A percentile compares a stretch with the other conserved stretches of the same genome.
These are phyloP conservation scores for Neoconidiobolus thromboides DNA, from an alignment of 371 early-diverging fungal genomes.

Conservation along the genomic window DNA sequence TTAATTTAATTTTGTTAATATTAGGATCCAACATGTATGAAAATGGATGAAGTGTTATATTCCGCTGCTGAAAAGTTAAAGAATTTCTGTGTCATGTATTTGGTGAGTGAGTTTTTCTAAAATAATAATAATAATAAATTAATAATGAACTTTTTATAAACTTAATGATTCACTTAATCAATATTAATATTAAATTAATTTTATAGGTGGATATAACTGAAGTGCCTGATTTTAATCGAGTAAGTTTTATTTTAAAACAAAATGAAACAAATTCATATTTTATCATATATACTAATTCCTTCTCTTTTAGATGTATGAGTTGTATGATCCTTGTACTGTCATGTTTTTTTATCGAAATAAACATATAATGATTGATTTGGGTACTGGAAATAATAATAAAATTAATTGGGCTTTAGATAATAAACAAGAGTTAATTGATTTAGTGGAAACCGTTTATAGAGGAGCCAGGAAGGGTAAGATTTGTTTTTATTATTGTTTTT, in stretches of 20 bases:
- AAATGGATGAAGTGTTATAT: slow-evolving; percentile 90
- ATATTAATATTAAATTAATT: neutral
- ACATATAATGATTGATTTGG: slow-evolving; percentile 95
- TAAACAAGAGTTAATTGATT: slow-evolving; percentile 73
- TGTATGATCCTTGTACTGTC: slow-evolving; percentile 90
- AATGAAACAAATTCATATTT: neutral
- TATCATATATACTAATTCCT: neutral
- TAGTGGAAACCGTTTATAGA: slow-evolving; percentile 77
- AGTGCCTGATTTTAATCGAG: slow-evolving; percentile 81
- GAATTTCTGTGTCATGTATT: slow-evolving; percentile 91
- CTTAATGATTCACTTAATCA: neutral
- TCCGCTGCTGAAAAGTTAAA: slow-evolving; percentile 85
- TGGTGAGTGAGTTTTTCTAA: slow-evolving; percentile 24
- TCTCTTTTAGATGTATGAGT: slow-evolving; percentile 63
- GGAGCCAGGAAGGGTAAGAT: slow-evolving; percentile 76
- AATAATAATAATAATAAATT: too few species aligned
- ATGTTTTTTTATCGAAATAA: slow-evolving; percentile 93
- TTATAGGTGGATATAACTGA: slow-evolving; percentile 51
- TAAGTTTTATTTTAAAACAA: slow-evolving; percentile 8
- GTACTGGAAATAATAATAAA: slow-evolving; percentile 98
- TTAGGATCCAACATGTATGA: slow-evolving; percentile 84
- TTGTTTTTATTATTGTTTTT: neutral
- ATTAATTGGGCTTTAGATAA: slow-evolving; percentile 90
- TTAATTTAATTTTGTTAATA: neutral
- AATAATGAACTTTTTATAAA: too few species aligned